Base-by-base conservation (phyloP, 2,329 filamentous ascomycete species). In the Penicillium olsonii region DNA sequence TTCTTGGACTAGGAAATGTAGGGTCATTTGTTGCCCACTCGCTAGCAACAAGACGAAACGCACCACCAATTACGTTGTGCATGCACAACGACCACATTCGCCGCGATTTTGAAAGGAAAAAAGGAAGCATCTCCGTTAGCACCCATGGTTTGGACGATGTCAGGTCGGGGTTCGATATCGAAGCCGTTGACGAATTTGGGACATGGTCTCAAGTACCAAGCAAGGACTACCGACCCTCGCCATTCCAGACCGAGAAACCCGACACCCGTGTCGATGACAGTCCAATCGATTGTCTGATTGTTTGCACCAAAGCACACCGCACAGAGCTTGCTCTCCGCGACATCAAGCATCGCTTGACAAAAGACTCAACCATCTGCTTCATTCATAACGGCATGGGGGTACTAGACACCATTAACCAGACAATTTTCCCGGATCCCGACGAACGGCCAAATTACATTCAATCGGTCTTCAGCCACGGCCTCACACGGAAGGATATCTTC, bases 331-430 rank as follows among this genome's bases (percentile, higher is more conserved):
- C 88, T 34, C 70, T 96, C 12, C 75, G 81, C 6, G 71, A 81
- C 1, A 82, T 95, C 44, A 78, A 85, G 2, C 79, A 84, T 54
- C 82, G 89, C 9, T 72, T 95, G n/a, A 78, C 81, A 37, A 75
- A 80, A 2, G 74, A 83, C 22, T 90, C 87, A 1, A 88, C 89
- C 0, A 80, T 96, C 7, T 84, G 88, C 51, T 81, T 95, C 47
- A 69, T 95, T 48, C 87, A 90, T 48, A 88, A 92, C 54, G 90
- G 92, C 1, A 82, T 97, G 69, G 92, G 94, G 0, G 75, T 90
- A 2, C 77, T 90, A n/a, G 91, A 97, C 41, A 80, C 85, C 41
- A 78, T 96, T 34, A 90, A 90, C 60, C 71, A 79, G 27, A 69
- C 79, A 10, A 68, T 95, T 22, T 96, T 96, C 59, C 79, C 82